Evolutionary conservation across 352 stramenopile genomes (phyloP), one percentile per base, ranked within the genome.

Genomic region (Phytophthora crassamura): DNA sequence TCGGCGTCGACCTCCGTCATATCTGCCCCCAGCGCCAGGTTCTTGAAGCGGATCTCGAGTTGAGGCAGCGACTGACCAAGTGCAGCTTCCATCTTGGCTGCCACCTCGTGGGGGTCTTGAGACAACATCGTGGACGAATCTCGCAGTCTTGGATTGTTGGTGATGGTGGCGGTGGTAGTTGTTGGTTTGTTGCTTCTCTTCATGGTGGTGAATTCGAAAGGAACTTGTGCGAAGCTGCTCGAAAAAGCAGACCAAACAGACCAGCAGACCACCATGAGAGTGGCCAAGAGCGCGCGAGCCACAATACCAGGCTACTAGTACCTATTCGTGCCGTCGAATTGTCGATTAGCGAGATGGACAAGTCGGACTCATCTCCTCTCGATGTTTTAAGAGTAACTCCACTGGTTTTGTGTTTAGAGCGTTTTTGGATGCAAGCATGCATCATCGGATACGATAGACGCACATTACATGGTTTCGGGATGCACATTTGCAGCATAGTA

Each of bases 31-130:
- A 76, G 33, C n/a, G 66, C 61, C n/a, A 81, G 35, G 46, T 70
- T 70, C 40, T 65, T 56, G 55, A 65, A 70, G 46, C 54, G 62
- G 35, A 70, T 59, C 30, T 70, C 62, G 28, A 70, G 47, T 41
- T 65, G 55, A 16, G 55, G 39, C 3, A 59, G 34, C 20, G 59
- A 3, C 36, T 5, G 40, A 42, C 30, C 41, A 8, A n/a, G n/a
- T n/a, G n/a, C n/a, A n/a, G n/a, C n/a, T n/a, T 77, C 45, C 14
- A 52, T 52, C 38, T 43, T 51, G 41, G 53, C 18, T 6, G 53
- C 32, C 53, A 61, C 30, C 16, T 61, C 52, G 11, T 49, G n/a
- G n/a, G n/a, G n/a, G n/a, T n/a, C n/a, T n/a, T n/a, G n/a, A n/a
- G n/a, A n/a, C n/a, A n/a, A n/a, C 38, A 30, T 41, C 30, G 2